phyloP scores from a whole-genome alignment of 2,329 filamentous ascomycete genomes.

The Simplicillium sp. region DNA sequence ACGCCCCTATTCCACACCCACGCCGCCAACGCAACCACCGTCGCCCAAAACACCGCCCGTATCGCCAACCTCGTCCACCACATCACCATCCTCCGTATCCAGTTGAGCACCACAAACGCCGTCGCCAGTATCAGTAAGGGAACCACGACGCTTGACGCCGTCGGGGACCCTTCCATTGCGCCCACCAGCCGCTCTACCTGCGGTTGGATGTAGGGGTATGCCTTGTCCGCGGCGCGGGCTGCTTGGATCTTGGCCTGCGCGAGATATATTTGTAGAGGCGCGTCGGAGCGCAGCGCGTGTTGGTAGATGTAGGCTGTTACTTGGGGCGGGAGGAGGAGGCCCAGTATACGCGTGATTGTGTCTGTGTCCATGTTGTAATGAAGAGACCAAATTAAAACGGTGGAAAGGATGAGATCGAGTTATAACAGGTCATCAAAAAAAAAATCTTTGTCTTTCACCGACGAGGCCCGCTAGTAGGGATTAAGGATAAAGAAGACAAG shows the following conservation, averaged over 20 bases:
- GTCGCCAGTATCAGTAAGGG: constrained; percentile 31
- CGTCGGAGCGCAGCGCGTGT: constrained; percentile 35
- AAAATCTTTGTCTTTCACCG: no score
- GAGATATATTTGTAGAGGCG: constrained; percentile 32
- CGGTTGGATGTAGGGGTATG: constrained; percentile 32
- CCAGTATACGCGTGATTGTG: constrained; percentile 23
- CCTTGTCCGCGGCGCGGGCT: constrained; percentile 17
- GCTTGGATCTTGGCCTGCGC: constrained; percentile 20
- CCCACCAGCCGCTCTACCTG: constrained; percentile 27
- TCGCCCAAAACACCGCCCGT: constrained; percentile 54
- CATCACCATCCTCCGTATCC: constrained; percentile 61
- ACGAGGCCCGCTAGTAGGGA: constrained; percentile 1
- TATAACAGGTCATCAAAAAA: no score
- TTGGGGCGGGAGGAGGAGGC: constrained; percentile 34
- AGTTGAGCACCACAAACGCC: constrained; percentile 58
- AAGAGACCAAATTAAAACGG: no score
- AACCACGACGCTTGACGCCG: constrained; percentile 19
- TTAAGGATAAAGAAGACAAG: constrained; percentile 1
- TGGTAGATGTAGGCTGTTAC: constrained; percentile 32
- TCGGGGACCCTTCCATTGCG: constrained; percentile 23
- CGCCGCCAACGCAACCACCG: constrained; percentile 42
- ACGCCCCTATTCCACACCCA: constrained; percentile 57
- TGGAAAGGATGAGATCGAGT: no score
- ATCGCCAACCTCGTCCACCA: constrained; percentile 67
- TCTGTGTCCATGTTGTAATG: constrained; percentile 20